phyloP scores from a whole-genome alignment of 2,329 filamentous ascomycete genomes.

The Phyllosticta citriasiana region DNA sequence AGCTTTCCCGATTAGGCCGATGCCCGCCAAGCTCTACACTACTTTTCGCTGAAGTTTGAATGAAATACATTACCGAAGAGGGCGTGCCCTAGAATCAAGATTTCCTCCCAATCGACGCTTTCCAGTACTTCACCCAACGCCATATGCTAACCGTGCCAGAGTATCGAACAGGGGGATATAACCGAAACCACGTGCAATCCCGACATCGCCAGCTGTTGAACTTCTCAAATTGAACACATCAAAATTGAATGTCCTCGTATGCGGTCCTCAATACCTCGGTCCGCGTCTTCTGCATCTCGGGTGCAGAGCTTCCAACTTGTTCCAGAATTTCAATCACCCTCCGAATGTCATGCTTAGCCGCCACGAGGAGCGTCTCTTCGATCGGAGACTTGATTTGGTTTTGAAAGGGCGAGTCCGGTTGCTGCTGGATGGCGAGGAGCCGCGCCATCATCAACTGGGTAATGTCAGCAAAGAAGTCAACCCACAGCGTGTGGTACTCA shows the following conservation, averaged over 20 bases:
- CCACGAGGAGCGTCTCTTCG: constrained; percentile 26
- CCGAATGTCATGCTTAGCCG: constrained; percentile 34
- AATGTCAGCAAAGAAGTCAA: background rate
- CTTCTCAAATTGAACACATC: background rate
- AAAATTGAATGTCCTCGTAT: constrained; percentile 32
- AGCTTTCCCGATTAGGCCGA: background rate
- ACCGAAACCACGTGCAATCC: too few relatives aligned
- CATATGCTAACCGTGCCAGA: too few relatives aligned
- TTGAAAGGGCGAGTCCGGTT: constrained; percentile 18
- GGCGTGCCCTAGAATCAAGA: too few relatives aligned
- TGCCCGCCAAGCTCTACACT: background rate
- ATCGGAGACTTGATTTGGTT: constrained; percentile 15
- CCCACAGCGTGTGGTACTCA: constrained; percentile 39
- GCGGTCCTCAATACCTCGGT: constrained; percentile 37
- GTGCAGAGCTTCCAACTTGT: constrained; percentile 28
- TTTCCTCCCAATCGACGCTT: too few relatives aligned
- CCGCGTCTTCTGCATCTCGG: constrained; percentile 40
- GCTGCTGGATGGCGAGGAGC: constrained; percentile 27
- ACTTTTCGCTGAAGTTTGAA: background rate
- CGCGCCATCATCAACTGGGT: constrained; percentile 29
- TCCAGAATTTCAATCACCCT: constrained; percentile 38
- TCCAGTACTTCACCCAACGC: too few relatives aligned
- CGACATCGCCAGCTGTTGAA: background rate
- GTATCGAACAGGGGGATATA: too few relatives aligned
- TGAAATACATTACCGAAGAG: too few relatives aligned